Conservation (phyloP, 2,329 filamentous ascomycete species). For the Ploettnerulaceae sp. region DNA sequence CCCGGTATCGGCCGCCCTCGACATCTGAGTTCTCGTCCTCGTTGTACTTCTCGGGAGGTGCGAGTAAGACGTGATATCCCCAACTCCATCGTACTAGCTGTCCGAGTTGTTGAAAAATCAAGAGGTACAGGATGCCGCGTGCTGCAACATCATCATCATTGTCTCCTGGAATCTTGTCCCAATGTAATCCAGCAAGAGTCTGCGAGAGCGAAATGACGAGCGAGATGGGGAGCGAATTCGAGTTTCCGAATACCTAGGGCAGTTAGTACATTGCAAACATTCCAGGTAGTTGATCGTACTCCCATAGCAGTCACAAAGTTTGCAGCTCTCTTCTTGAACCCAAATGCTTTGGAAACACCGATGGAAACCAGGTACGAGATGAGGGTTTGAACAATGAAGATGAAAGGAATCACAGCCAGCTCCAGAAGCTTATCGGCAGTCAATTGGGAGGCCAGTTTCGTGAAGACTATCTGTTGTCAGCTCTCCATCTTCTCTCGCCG, state of each 20-base stretch:
- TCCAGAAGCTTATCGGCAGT: slow-evolving; percentile 87
- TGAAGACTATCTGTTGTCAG: slow-evolving; percentile 65
- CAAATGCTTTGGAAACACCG: slow-evolving; percentile 66
- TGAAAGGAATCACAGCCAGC: slow-evolving; percentile 88
- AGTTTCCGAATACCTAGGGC: slow-evolving; percentile 82
- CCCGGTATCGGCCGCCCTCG: slow-evolving; percentile 52
- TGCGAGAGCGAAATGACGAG: slow-evolving; percentile 90
- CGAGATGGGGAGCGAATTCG: slow-evolving; percentile 95
- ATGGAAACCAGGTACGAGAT: slow-evolving; percentile 79
- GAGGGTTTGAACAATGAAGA: slow-evolving; percentile 82
- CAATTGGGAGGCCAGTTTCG: slow-evolving; percentile 90
- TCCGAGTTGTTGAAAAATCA: slow-evolving; percentile 96
- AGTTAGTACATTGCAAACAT: slow-evolving; percentile 13
- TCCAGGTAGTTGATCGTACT: slow-evolving; percentile 38
- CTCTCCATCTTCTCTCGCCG: not conserved
- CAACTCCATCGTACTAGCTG: slow-evolving; percentile 96
- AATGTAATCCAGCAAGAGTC: slow-evolving; percentile 86
- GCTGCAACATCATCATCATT: slow-evolving; percentile 94
- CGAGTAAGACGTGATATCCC: slow-evolving; percentile 94
- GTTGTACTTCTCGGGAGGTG: slow-evolving; percentile 69
- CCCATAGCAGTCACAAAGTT: slow-evolving; percentile 98
- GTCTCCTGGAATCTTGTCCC: slow-evolving; percentile 85
- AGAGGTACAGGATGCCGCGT: slow-evolving; percentile 86
- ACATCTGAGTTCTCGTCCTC: slow-evolving; percentile 37
- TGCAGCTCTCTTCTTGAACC: slow-evolving; percentile 76